These are phyloP conservation scores for Tetrapisispora pingtungensis DNA, from an alignment of 805 yeast genomes.

Conservation along the genomic window DNA sequence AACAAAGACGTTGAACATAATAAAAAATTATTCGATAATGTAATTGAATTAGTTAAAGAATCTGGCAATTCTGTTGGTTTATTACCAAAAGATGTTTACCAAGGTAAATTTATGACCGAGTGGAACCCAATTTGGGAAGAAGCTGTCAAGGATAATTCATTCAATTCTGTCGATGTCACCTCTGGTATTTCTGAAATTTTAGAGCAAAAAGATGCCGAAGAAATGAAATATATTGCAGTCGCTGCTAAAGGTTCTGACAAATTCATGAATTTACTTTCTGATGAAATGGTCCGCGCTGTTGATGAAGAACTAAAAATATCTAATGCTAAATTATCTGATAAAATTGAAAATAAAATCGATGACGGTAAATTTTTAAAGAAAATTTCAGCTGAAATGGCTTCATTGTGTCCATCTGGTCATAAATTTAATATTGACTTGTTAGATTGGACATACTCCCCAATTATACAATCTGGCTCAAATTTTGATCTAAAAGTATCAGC, in stretches of 20 bases:
- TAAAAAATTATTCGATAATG: conserved; percentile 50
- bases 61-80: conserved; percentile 49
- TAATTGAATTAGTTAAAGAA: conserved; percentile 36
- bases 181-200: conserved; percentile 45
- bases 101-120: conserved; percentile 76
- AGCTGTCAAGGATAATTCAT: conserved; percentile 32
- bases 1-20: conserved; percentile 76
- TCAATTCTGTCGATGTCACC: conserved; percentile 41
- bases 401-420: conserved; percentile 33
- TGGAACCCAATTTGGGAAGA: conserved; percentile 46
- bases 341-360: conserved; percentile 73
- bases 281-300: conserved; percentile 76
- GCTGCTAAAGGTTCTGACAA: conserved; percentile 74
- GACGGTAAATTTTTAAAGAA: conserved; percentile 56
- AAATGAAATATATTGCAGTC: conserved; percentile 48
- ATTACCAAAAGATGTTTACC: conserved; percentile 65
- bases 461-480: conserved; percentile 77
- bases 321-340: conserved; percentile 62
- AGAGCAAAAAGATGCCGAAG: conserved; percentile 74
- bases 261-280: conserved; percentile 72
- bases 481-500: conserved; percentile 82
- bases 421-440: conserved; percentile 68
- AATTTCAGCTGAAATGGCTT: conserved; percentile 39
- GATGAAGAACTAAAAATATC: conserved; percentile 78
- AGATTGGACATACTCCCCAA: conserved; percentile 93